A percentile compares a stretch with the other conserved stretches of the same genome.
Conservation (phyloP, 257 asterid genomes). For the Solanum arcanum region DNA sequence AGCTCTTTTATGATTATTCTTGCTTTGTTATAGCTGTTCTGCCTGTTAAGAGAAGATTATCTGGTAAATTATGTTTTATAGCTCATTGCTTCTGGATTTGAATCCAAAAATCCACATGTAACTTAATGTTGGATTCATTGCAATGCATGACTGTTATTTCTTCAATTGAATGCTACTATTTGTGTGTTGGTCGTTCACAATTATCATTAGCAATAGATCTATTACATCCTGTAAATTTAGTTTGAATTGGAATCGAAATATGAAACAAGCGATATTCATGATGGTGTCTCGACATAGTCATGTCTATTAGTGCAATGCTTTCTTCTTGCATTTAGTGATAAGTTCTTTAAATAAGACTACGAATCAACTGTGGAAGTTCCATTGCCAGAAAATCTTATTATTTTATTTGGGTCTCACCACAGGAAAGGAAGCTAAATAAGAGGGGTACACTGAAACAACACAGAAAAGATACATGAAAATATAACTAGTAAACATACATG, state of each 20-base stretch:
- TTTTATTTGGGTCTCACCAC: background rate
- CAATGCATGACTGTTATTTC: constrained; percentile 55
- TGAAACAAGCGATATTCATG: background rate
- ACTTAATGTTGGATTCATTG: background rate
- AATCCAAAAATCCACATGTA: background rate
- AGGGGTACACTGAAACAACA: background rate
- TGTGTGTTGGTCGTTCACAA: background rate
- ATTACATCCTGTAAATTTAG: constrained; percentile 18
- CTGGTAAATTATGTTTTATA: background rate
- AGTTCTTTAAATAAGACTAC: background rate
- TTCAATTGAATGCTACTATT: background rate
- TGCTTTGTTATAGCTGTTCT: background rate
- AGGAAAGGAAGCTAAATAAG: background rate
- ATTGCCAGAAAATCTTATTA: background rate
- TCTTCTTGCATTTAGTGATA: background rate
- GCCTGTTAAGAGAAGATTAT: background rate
- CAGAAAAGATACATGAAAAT: background rate
- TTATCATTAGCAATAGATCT: constrained; percentile 13
- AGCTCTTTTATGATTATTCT: background rate
- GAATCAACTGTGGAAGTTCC: background rate
- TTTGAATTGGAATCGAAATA: background rate
- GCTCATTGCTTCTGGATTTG: background rate
- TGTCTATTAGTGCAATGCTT: background rate
- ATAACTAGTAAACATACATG: background rate
- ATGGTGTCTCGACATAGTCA: background rate